Evolutionary conservation across 2,329 filamentous ascomycete genomes (phyloP).

Genomic region (Truncatella angustata): DNA sequence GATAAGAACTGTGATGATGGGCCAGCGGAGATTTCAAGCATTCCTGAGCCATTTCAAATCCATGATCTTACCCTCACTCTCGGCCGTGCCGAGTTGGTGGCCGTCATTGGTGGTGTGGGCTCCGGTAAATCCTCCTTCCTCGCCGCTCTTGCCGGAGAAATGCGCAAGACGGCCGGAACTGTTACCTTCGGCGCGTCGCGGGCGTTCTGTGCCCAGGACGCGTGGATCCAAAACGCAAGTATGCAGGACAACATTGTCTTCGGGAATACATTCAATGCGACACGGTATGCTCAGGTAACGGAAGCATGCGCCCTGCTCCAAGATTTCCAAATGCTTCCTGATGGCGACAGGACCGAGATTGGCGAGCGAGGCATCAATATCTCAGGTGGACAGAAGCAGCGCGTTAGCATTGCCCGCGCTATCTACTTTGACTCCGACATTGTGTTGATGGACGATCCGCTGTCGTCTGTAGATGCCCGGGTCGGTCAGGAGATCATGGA

Average conservation of each 20-base stretch:
- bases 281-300: conserved; percentile 83
- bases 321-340: conserved; percentile 90
- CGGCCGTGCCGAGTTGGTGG: conserved; percentile 74
- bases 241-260: conserved; percentile 89
- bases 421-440: conserved; percentile 70
- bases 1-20: conserved; percentile 56
- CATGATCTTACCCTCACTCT: conserved; percentile 66
- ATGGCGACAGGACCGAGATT: conserved; percentile 86
- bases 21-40: no score
- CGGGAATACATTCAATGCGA: conserved; percentile 70
- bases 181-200: conserved; percentile 75
- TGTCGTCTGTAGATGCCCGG: conserved; percentile 68
- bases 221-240: conserved; percentile 94
- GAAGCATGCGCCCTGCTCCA: conserved; percentile 81
- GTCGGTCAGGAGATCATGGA: conserved; percentile 82
- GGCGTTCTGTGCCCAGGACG: conserved; percentile 93
- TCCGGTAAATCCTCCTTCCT: conserved; percentile 89
- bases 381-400: conserved; percentile 92
- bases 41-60: conserved; percentile 73
- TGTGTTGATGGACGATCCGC: conserved; percentile 67
- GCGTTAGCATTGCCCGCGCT: conserved; percentile 86
- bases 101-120: conserved; percentile 82
- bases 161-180: conserved; percentile 77
- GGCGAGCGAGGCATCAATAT: conserved; percentile 94
- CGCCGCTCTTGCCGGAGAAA: conserved; percentile 86